Percentiles rank a stretch among this genome's conserved stretches.
Evolutionary conservation across 75 land plant species (phyloP).

Genomic region (Gnetum montanum): DNA sequence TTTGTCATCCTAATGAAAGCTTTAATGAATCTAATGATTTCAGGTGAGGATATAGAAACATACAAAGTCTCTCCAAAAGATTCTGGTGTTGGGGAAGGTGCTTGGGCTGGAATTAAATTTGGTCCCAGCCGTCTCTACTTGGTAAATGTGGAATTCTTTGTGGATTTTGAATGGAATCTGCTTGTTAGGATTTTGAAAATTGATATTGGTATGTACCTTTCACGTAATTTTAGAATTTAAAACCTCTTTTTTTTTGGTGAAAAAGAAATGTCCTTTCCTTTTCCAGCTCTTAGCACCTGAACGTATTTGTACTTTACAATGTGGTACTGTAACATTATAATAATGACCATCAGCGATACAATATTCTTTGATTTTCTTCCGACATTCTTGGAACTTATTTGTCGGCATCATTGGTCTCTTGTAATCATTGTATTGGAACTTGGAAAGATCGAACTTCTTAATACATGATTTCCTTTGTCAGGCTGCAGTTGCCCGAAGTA

Average conservation of each 20-base stretch:
- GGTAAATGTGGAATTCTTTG: conserved; percentile 25
- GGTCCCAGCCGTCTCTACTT: conserved; percentile 56
- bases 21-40: too few relatives aligned
- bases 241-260: not conserved
- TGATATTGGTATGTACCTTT: not conserved
- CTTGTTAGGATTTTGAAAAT: not conserved
- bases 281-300: too few relatives aligned
- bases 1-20: too few relatives aligned
- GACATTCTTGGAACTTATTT: too few relatives aligned
- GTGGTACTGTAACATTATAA: too few relatives aligned
- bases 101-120: conserved; percentile 88
- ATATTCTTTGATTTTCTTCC: too few relatives aligned
- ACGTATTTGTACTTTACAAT: too few relatives aligned
- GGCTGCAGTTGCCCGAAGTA: conserved; percentile 77
- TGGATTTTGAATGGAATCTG: not conserved
- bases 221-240: not conserved
- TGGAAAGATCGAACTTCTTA: too few relatives aligned
- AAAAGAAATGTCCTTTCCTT: not conserved
- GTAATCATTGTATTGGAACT: too few relatives aligned
- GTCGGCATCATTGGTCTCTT: too few relatives aligned
- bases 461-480: too few relatives aligned
- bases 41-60: conserved; percentile 52
- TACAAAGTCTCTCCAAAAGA: conserved; percentile 67
- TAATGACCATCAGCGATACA: too few relatives aligned
- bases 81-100: conserved; percentile 80